Percentiles rank a stretch among this genome's conserved stretches.
Evolutionary conservation across 495 filamentous ascomycete genomes (phyloP).

Genomic region (Penicillium psychrofluorescens): DNA sequence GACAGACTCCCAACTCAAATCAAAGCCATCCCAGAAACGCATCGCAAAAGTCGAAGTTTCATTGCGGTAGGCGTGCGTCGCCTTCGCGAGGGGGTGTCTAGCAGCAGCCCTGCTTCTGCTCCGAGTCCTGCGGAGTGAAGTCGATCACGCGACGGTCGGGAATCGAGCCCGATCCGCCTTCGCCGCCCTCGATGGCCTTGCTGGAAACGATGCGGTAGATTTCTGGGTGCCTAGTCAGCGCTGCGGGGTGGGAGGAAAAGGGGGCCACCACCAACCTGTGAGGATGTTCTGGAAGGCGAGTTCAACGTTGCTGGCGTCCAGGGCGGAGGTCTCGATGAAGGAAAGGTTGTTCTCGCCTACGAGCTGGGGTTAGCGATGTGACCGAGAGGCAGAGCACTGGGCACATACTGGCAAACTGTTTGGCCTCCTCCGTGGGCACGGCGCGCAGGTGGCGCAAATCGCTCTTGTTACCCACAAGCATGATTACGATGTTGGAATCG

Average conservation of each 20-base stretch:
- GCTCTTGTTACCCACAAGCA: slow-evolving; percentile 99
- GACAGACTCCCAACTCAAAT: slow-evolving; percentile 35
- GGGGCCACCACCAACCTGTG: slow-evolving; percentile 62
- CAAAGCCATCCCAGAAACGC: slow-evolving; percentile 35
- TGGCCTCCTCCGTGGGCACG: slow-evolving; percentile 97
- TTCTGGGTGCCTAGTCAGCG: slow-evolving; percentile 46
- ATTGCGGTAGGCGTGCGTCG: slow-evolving; percentile 27
- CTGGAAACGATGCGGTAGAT: slow-evolving; percentile 99
- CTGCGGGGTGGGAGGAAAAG: neutral
- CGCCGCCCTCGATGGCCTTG: slow-evolving; percentile 88
- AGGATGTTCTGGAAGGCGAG: slow-evolving; percentile 99
- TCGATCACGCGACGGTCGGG: slow-evolving; percentile 66
- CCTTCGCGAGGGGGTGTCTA: slow-evolving; percentile 36
- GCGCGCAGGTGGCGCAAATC: slow-evolving; percentile 98
- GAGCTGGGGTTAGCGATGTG: slow-evolving; percentile 2
- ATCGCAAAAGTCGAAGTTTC: slow-evolving; percentile 34
- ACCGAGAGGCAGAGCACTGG: neutral
- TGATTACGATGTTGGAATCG: slow-evolving; percentile 99
- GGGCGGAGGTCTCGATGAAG: slow-evolving; percentile 95
- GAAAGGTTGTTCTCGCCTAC: slow-evolving; percentile 26
- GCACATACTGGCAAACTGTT: slow-evolving; percentile 88
- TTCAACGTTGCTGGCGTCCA: slow-evolving; percentile 99
- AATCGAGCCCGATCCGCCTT: slow-evolving; percentile 65
- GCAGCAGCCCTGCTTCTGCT: slow-evolving; percentile 84
- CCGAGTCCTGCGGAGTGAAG: slow-evolving; percentile 69